These are phyloP conservation scores for Cicer bijugum DNA, from an alignment of 306 rosid species.

Conservation along the genomic window DNA sequence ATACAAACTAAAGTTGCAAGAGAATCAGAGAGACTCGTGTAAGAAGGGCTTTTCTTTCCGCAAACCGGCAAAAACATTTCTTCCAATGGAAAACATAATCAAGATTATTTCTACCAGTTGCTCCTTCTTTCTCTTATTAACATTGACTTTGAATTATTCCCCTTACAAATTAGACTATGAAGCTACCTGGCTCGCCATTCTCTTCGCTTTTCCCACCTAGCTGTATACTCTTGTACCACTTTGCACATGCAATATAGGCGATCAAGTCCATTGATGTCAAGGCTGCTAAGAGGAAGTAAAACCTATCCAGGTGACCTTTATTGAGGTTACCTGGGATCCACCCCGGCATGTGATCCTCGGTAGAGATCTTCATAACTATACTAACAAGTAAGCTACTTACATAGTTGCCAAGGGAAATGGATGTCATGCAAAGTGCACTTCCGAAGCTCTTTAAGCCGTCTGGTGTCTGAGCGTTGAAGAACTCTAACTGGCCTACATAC, in stretches of 20 bases:
- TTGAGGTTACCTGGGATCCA: constrained; percentile 99
- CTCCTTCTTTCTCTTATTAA: constrained; percentile 65
- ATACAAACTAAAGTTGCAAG: constrained; percentile 40
- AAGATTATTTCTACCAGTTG: constrained; percentile 41
- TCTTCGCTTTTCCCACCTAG: constrained; percentile 64
- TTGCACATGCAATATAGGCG: constrained; percentile 77
- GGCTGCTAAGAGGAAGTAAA: constrained; percentile 91
- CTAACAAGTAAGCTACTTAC: constrained; percentile 90
- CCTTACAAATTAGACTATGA: constrained; percentile 51
- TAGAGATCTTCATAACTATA: constrained; percentile 92
- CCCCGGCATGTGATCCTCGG: constrained; percentile 89
- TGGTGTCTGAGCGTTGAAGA: constrained; percentile 97
- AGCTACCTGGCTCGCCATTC: constrained; percentile 48
- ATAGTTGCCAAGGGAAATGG: constrained; percentile 94
- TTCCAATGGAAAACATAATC: constrained; percentile 43
- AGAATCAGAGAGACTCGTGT: constrained; percentile 52
- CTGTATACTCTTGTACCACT: constrained; percentile 89
- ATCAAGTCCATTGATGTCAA: constrained; percentile 77
- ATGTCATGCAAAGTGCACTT: constrained; percentile 97
- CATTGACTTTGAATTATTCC: constrained; percentile 44
- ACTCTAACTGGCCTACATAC: constrained; percentile 97
- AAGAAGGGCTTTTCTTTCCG: constrained; percentile 49
- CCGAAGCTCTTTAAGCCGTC: constrained; percentile 97
- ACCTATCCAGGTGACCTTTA: constrained; percentile 90
- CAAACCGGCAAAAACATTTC: constrained; percentile 34